Conservation (phyloP, 768 basidiomycete species). For the Harrya chromipes region DNA sequence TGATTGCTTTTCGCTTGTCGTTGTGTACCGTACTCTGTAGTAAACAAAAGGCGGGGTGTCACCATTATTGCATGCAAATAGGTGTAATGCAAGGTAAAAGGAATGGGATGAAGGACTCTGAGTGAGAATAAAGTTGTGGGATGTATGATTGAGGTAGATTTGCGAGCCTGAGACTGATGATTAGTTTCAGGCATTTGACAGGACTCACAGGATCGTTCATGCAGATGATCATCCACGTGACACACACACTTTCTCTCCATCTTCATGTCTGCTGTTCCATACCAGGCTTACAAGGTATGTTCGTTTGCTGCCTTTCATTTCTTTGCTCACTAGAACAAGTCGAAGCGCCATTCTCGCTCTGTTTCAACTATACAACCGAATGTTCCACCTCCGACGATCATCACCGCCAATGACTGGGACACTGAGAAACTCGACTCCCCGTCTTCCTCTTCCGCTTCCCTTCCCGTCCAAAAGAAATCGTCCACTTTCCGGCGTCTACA, state of each 20-base stretch:
- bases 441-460: no score
- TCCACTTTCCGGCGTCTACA: conserved; percentile 57
- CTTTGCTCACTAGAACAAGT: conserved; percentile 26
- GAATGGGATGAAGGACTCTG: no score
- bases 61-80: no score
- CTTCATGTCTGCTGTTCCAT: conserved; percentile 35
- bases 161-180: no score
- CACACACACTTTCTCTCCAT: background rate
- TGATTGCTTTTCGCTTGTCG: no score
- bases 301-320: background rate
- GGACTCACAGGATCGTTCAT: no score
- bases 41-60: no score
- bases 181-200: no score
- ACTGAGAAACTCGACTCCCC: conserved; percentile 16
- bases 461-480: conserved; percentile 26
- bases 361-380: conserved; percentile 31
- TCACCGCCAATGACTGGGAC: conserved; percentile 13
- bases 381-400: conserved; percentile 18
- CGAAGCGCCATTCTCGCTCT: conserved; percentile 47
- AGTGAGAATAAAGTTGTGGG: no score
- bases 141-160: no score
- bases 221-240: conserved; percentile 24
- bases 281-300: conserved; percentile 47
- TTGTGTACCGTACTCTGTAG: no score
- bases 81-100: no score